phyloP scores from a whole-genome alignment of 2,329 filamentous ascomycete genomes.

The Xylariaceae sp. region DNA sequence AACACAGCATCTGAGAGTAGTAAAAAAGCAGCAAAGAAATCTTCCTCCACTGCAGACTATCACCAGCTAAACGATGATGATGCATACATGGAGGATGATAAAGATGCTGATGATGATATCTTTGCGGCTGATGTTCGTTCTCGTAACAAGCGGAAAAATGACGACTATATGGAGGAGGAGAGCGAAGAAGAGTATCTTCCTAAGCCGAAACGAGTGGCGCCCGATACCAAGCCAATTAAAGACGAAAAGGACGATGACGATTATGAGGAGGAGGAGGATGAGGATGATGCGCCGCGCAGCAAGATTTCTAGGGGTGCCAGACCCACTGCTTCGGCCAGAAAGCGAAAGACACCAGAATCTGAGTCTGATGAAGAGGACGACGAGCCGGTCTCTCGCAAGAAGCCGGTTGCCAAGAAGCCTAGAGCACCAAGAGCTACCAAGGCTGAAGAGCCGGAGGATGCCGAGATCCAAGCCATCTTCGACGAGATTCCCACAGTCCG shows the following conservation, averaged over 20 bases:
- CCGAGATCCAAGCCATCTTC: slow-evolving; percentile 75
- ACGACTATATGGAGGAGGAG: slow-evolving; percentile 69
- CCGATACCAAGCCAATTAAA: slow-evolving; percentile 36
- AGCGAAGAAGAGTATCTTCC: slow-evolving; percentile 65
- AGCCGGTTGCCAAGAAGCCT: slow-evolving; percentile 52
- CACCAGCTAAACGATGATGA: slow-evolving; percentile 46
- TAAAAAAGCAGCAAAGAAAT: slow-evolving; percentile 40
- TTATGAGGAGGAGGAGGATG: slow-evolving; percentile 27
- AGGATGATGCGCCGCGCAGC: slow-evolving; percentile 25
- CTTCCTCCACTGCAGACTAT: slow-evolving; percentile 39
- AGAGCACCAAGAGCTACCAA: slow-evolving; percentile 60
- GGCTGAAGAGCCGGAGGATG: slow-evolving; percentile 59
- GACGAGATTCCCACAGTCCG: slow-evolving; percentile 79
- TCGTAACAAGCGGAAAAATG: slow-evolving; percentile 61
- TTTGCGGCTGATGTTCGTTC: slow-evolving; percentile 68
- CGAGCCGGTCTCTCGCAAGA: slow-evolving; percentile 48
- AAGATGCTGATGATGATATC: slow-evolving; percentile 74
- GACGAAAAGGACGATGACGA: not conserved
- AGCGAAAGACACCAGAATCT: slow-evolving; percentile 53
- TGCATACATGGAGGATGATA: slow-evolving; percentile 60
- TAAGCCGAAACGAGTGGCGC: slow-evolving; percentile 53
- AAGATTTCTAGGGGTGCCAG: slow-evolving; percentile 31
- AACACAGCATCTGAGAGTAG: slow-evolving; percentile 29
- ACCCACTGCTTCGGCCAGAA: slow-evolving; percentile 38
- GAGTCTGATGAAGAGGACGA: slow-evolving; percentile 54